A percentile compares a stretch with the other conserved stretches of the same genome.
These are phyloP conservation scores for Boletus rubescentipes DNA, from an alignment of 768 basidiomycete species.

Conservation along the genomic window DNA sequence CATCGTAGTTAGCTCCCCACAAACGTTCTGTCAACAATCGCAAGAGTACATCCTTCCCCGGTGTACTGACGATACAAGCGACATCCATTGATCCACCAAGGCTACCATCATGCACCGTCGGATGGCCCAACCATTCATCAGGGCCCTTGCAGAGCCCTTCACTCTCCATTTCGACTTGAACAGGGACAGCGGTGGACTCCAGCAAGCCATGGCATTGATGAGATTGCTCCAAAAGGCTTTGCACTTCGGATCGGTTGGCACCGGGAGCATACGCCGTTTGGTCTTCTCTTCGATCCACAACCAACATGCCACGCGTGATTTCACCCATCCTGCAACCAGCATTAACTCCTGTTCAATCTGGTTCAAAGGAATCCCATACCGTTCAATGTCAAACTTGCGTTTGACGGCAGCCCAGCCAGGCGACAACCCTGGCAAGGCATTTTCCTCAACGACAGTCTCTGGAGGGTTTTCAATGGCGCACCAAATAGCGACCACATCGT, in stretches of 20 bases:
- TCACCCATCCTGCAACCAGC: constrained; percentile 58
- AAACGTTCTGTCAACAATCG: constrained; percentile 50
- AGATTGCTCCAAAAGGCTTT: constrained; percentile 47
- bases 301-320: constrained; percentile 83
- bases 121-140: constrained; percentile 21
- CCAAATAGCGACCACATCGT: constrained; percentile 90
- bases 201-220: constrained; percentile 34
- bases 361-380: constrained; percentile 38
- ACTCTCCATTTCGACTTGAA: constrained; percentile 50
- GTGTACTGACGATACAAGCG: constrained; percentile 55
- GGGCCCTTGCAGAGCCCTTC: constrained; percentile 12
- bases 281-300: constrained; percentile 74
- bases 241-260: constrained; percentile 61
- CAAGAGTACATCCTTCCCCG: constrained; percentile 56
- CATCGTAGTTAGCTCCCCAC: constrained; percentile 40
- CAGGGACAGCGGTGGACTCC: constrained; percentile 56
- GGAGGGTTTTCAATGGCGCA: constrained; percentile 76
- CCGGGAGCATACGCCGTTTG: constrained; percentile 64
- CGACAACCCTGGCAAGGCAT: constrained; percentile 29
- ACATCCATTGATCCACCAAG: constrained; percentile 37
- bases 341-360: neutral
- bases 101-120: constrained; percentile 16
- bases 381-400: constrained; percentile 67
- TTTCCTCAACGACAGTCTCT: constrained; percentile 26
- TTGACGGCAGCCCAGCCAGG: constrained; percentile 56